Evolutionary conservation across 2,329 filamentous ascomycete genomes (phyloP).

Genomic region (Exophiala aquamarina): DNA sequence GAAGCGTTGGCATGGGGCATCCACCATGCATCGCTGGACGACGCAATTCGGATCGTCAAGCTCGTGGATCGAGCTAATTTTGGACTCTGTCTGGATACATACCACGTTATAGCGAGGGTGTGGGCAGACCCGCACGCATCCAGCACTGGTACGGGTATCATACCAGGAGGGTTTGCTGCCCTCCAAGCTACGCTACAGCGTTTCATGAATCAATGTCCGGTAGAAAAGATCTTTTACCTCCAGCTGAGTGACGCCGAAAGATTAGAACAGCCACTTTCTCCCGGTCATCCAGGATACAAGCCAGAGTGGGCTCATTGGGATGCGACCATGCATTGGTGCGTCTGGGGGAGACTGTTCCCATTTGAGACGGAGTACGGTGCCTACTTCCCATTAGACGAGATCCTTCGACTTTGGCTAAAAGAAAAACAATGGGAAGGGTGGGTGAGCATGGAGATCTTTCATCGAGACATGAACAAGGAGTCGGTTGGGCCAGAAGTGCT

Average conservation of each 20-base stretch:
- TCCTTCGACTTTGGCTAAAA: conserved; percentile 31
- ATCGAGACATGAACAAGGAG: conserved; percentile 31
- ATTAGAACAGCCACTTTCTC: conserved; percentile 30
- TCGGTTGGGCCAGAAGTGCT: conserved; percentile 1
- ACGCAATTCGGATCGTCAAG: conserved; percentile 28
- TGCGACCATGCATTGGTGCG: conserved; percentile 9
- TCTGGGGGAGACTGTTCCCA: conserved; percentile 33
- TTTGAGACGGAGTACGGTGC: conserved; percentile 27
- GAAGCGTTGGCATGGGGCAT: conserved; percentile 35
- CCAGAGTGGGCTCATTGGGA: too few relatives aligned
- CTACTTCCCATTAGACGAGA: conserved; percentile 28
- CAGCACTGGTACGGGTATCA: conserved; percentile 22
- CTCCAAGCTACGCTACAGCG: conserved; percentile 29
- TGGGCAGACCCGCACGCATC: conserved; percentile 32
- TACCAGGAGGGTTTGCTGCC: background rate
- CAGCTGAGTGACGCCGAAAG: conserved; percentile 36
- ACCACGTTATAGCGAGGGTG: conserved; percentile 34
- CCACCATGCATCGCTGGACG: conserved; percentile 34
- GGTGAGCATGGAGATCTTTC: conserved; percentile 37
- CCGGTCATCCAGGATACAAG: conserved; percentile 31
- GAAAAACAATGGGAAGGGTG: conserved; percentile 33
- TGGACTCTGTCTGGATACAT: conserved; percentile 37
- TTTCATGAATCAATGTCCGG: conserved; percentile 16
- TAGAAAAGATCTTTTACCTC: conserved; percentile 36
- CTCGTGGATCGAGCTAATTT: conserved; percentile 35